A percentile compares a stretch with the other conserved stretches of the same genome.
Conservation (phyloP, 495 filamentous ascomycete genomes). For the Cercophora samala region DNA sequence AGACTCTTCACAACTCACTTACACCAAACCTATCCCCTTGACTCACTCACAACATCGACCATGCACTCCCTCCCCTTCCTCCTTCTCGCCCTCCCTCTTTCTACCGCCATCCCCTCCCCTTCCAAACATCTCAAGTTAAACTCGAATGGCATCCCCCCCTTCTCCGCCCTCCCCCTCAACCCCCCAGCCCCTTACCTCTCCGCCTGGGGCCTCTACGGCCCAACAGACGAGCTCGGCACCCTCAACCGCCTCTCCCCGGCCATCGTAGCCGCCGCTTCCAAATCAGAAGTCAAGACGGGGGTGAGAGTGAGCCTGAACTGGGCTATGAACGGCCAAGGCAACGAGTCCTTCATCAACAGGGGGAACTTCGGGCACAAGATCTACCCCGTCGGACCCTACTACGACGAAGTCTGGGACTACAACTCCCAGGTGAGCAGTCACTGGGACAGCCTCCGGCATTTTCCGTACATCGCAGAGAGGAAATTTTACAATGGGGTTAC, state of each 20-base stretch:
- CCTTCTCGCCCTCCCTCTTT: neutral
- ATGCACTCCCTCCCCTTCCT: neutral
- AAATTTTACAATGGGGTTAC: neutral
- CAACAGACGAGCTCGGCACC: conserved; percentile 45
- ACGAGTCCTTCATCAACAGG: conserved; percentile 39
- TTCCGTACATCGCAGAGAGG: neutral
- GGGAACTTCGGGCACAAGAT: conserved; percentile 41
- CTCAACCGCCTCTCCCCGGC: conserved; percentile 47
- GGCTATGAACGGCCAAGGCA: conserved; percentile 41
- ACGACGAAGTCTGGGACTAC: neutral
- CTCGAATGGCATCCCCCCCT: conserved; percentile 41
- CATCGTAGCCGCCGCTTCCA: conserved; percentile 42
- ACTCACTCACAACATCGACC: neutral
- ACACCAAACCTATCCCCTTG: neutral
- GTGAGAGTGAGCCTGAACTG: conserved; percentile 47
- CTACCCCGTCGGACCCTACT: conserved; percentile 26
- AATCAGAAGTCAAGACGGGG: conserved; percentile 52
- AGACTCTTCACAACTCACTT: neutral
- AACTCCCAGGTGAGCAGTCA: neutral
- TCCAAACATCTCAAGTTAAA: conserved; percentile 28
- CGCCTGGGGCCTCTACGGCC: conserved; percentile 52
- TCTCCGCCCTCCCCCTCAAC: conserved; percentile 45
- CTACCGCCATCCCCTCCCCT: neutral
- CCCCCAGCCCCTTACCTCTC: conserved; percentile 40
- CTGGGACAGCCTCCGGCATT: neutral